These are phyloP conservation scores for Mycosphaerella arachidis DNA, from an alignment of 2,329 filamentous ascomycete species.

Conservation along the genomic window DNA sequence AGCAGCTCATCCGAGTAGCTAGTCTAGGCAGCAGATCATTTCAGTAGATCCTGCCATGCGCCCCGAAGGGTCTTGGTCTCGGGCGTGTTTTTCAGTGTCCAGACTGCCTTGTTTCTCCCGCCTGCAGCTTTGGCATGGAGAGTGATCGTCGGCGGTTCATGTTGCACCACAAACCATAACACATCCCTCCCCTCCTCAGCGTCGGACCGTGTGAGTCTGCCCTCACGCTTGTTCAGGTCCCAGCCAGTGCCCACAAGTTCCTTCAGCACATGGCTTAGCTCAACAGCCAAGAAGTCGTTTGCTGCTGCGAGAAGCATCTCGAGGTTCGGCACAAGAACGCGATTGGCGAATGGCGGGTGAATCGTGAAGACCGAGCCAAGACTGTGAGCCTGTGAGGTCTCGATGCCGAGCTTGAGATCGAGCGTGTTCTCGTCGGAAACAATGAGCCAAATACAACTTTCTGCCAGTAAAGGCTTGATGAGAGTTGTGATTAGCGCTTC, in stretches of 20 bases:
- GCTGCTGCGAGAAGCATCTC: slow-evolving; percentile 4
- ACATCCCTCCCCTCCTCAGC: slow-evolving; percentile 6
- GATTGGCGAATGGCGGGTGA: neutral
- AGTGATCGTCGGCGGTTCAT: neutral
- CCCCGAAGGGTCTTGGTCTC: neutral
- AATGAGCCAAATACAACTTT: slow-evolving; percentile 1
- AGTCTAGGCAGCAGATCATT: neutral
- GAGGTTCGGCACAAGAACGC: neutral
- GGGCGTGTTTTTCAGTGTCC: neutral
- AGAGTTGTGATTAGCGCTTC: neutral
- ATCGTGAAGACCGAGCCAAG: slow-evolving; percentile 5
- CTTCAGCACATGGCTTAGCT: slow-evolving; percentile 11
- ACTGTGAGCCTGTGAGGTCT: neutral
- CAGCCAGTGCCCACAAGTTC: slow-evolving; percentile 15
- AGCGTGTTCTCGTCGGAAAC: neutral
- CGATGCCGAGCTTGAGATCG: slow-evolving; percentile 5
- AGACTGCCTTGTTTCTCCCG: neutral
- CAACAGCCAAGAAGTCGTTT: slow-evolving; percentile 8
- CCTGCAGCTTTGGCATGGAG: neutral
- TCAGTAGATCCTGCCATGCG: neutral
- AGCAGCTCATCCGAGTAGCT: neutral
- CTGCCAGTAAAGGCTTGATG: neutral
- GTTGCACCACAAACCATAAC: slow-evolving; percentile 1
- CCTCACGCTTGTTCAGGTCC: slow-evolving; percentile 22
- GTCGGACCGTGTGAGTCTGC: slow-evolving; percentile 11